Evolutionary conservation across 2,329 filamentous ascomycete genomes (phyloP).

Genomic region (Microsporum audouinii): DNA sequence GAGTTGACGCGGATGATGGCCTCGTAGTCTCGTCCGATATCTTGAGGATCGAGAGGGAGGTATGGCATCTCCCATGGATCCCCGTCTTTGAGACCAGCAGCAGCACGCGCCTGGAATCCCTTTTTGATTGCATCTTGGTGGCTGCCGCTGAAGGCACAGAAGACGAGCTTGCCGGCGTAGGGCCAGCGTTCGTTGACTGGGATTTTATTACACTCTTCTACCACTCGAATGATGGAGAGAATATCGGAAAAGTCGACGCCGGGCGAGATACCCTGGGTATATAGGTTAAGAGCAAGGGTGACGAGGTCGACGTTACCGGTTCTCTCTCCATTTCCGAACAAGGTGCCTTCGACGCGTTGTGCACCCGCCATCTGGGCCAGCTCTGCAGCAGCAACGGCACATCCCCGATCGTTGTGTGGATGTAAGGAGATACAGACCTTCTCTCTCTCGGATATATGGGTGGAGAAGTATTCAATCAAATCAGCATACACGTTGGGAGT

Average conservation of each 20-base stretch:
- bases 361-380: conserved; percentile 93
- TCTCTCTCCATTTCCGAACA: conserved; percentile 90
- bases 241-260: conserved; percentile 88
- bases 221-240: conserved; percentile 70
- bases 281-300: conserved; percentile 83
- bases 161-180: conserved; percentile 83
- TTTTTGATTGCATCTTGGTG: conserved; percentile 98
- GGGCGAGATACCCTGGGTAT: conserved; percentile 80
- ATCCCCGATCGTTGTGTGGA: conserved; percentile 89
- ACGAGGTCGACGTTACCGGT: conserved; percentile 94
- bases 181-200: conserved; percentile 81
- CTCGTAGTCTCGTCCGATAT: conserved; percentile 95
- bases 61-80: conserved; percentile 78
- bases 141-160: conserved; percentile 79
- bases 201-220: conserved; percentile 90
- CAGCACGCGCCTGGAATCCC: conserved; percentile 57
- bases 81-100: conserved; percentile 47
- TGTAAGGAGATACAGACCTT: conserved; percentile 84
- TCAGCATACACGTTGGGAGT: conserved; percentile 95
- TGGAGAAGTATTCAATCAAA: conserved; percentile 91
- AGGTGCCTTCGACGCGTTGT: conserved; percentile 82
- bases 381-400: conserved; percentile 79
- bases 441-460: conserved; percentile 69
- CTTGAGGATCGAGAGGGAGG: conserved; percentile 79
- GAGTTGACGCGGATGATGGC: conserved; percentile 97